Percentiles rank a stretch among this genome's conserved stretches.
Conservation (phyloP, 2,329 filamentous ascomycete genomes). For the Xylogone sp. region DNA sequence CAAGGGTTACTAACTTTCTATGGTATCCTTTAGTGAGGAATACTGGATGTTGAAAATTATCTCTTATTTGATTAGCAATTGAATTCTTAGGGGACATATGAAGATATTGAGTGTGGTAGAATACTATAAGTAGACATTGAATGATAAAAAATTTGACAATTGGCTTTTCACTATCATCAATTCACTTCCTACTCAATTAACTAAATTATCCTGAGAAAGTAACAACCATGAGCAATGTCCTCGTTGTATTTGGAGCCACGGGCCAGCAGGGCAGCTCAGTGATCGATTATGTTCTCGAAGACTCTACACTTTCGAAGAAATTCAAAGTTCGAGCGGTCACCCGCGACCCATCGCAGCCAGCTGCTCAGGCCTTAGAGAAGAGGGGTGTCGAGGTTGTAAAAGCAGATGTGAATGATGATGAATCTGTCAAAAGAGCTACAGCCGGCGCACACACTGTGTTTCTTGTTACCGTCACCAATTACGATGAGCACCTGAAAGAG, state of each 20-base stretch:
- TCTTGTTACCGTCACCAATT: slow-evolving; percentile 39
- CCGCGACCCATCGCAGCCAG: slow-evolving; percentile 33
- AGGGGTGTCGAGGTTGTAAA: slow-evolving; percentile 31
- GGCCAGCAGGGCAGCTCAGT: slow-evolving; percentile 48
- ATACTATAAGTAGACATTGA: too few species aligned
- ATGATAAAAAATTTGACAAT: too few species aligned
- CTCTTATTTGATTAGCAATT: too few species aligned
- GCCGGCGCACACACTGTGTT: slow-evolving; percentile 44
- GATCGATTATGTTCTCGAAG: slow-evolving; percentile 39
- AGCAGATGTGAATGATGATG: slow-evolving; percentile 35
- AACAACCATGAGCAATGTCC: slow-evolving; percentile 21
- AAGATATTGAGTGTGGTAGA: too few species aligned
- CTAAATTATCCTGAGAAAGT: background rate
- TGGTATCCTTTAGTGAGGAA: too few species aligned
- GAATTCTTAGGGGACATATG: too few species aligned
- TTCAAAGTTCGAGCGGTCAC: slow-evolving; percentile 47
- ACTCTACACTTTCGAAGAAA: slow-evolving; percentile 38
- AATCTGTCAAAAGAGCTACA: slow-evolving; percentile 37
- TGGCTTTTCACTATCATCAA: background rate
- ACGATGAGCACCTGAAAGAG: slow-evolving; percentile 23
- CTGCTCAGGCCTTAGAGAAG: slow-evolving; percentile 8
- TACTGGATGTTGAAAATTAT: too few species aligned
- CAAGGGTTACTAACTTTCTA: too few species aligned
- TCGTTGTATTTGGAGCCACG: slow-evolving; percentile 48
- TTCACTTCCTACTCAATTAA: background rate